Percentiles rank a stretch among this genome's conserved stretches.
These are phyloP conservation scores for Suillus luteus DNA, from an alignment of 768 basidiomycete species.

Conservation along the genomic window DNA sequence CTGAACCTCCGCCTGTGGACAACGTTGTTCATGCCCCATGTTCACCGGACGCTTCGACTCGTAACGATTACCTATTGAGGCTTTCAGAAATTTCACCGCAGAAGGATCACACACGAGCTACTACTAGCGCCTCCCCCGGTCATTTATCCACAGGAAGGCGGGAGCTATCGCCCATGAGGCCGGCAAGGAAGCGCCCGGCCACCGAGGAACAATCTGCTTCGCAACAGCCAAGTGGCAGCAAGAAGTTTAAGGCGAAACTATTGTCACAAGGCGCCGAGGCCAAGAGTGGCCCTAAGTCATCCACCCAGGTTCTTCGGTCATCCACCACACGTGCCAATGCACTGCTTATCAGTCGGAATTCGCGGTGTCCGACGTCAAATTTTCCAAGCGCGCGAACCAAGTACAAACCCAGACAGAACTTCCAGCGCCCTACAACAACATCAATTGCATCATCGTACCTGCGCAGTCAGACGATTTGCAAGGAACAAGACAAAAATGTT, in stretches of 20 bases:
- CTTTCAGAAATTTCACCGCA: conserved; percentile 55
- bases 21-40: background rate
- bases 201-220: conserved; percentile 26
- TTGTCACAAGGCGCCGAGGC: conserved; percentile 13
- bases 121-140: conserved; percentile 15
- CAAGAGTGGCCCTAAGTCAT: conserved; percentile 23
- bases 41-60: conserved; percentile 3
- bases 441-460: conserved; percentile 18
- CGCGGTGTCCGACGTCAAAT: conserved; percentile 13
- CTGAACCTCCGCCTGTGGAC: conserved; percentile 9
- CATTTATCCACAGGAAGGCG: conserved; percentile 23
- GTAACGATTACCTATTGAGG: conserved; percentile 35
- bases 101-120: conserved; percentile 22
- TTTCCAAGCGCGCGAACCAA: conserved; percentile 33
- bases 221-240: conserved; percentile 26
- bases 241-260: conserved; percentile 33
- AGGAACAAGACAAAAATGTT: conserved; percentile 18
- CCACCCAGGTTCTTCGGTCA: conserved; percentile 2
- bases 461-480: conserved; percentile 16
- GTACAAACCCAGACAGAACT: conserved; percentile 26
- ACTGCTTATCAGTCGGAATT: conserved; percentile 8
- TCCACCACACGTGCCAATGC: conserved; percentile 14
- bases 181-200: conserved; percentile 50
- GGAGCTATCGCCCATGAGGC: conserved; percentile 41
- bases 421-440: conserved; percentile 15